These are phyloP conservation scores for Cyberlindnera nakhonratchasimensis DNA, from an alignment of 805 yeast species.

Conservation along the genomic window DNA sequence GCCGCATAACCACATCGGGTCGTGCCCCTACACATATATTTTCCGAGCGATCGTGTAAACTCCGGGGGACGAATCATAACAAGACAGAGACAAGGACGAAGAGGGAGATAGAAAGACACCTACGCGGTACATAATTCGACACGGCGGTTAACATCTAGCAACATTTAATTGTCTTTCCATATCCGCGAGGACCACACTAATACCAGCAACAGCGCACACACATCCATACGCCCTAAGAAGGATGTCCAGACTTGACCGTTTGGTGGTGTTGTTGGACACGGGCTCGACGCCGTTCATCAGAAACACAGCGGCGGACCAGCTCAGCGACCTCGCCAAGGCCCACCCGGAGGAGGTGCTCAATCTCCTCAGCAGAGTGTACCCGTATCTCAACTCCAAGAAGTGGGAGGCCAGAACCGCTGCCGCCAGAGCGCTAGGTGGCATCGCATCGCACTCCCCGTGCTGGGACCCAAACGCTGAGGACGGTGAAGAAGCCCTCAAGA, in stretches of 20 bases:
- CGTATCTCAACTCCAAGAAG: constrained; percentile 73
- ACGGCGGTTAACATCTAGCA: too few relatives aligned
- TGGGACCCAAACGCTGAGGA: constrained; percentile 73
- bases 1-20: constrained; percentile 4
- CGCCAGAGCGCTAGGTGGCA: constrained; percentile 92
- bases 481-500: constrained; percentile 20
- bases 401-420: constrained; percentile 98
- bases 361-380: constrained; percentile 83
- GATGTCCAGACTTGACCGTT: constrained; percentile 42
- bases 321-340: constrained; percentile 87
- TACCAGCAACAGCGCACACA: not conserved
- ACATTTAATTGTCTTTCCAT: not conserved
- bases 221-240: not conserved
- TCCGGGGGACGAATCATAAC: too few relatives aligned
- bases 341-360: constrained; percentile 92
- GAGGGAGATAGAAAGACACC: too few relatives aligned
- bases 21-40: constrained; percentile 6
- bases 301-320: constrained; percentile 95
- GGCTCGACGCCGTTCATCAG: constrained; percentile 93
- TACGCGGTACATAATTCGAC: too few relatives aligned
- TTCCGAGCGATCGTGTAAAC: too few relatives aligned
- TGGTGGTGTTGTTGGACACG: constrained; percentile 65
- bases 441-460: constrained; percentile 66
- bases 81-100: too few relatives aligned
- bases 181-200: too few relatives aligned